Percentiles rank a stretch among this genome's conserved stretches.
These are phyloP conservation scores for Nakazawaea holstii DNA, from an alignment of 805 yeast species.

Conservation along the genomic window DNA sequence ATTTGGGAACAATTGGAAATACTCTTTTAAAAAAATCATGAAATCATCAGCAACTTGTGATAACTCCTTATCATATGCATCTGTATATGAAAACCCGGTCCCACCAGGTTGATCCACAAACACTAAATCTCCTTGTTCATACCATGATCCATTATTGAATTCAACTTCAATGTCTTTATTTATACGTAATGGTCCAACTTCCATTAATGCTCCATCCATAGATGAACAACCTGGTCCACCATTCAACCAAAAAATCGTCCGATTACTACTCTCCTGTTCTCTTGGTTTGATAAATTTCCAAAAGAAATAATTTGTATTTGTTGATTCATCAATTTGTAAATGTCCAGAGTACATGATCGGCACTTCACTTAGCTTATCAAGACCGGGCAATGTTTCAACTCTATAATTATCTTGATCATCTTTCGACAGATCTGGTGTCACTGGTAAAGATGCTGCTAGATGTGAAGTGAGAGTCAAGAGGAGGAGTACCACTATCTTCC, in stretches of 20 bases:
- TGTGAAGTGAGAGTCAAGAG: too few species aligned
- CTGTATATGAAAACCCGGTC: constrained; percentile 77
- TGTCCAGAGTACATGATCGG: constrained; percentile 66
- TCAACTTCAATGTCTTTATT: constrained; percentile 35
- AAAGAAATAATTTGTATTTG: constrained; percentile 61
- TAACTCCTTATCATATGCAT: constrained; percentile 49
- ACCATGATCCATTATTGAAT: constrained; percentile 78
- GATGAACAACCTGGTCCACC: constrained; percentile 99
- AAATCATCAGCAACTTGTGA: constrained; percentile 58
- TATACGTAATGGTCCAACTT: constrained; percentile 82
- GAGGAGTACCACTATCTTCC: too few species aligned
- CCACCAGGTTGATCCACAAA: constrained; percentile 95
- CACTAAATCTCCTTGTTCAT: constrained; percentile 67
- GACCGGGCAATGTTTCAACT: constrained; percentile 23
- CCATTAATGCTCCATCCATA: constrained; percentile 95
- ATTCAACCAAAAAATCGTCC: constrained; percentile 79
- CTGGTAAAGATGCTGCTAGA: too few species aligned
- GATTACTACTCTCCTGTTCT: neutral
- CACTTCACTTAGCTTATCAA: constrained; percentile 22
- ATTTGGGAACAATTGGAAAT: constrained; percentile 68
- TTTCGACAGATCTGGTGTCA: too few species aligned
- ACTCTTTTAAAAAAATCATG: constrained; percentile 57
- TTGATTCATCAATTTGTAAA: constrained; percentile 47
- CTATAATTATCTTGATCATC: constrained; percentile 6
- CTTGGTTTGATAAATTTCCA: constrained; percentile 54